Evolutionary conservation across 768 basidiomycete species (phyloP), one percentile per base, ranked within the genome.

Genomic region (Hortiboletus flavorubellus): DNA sequence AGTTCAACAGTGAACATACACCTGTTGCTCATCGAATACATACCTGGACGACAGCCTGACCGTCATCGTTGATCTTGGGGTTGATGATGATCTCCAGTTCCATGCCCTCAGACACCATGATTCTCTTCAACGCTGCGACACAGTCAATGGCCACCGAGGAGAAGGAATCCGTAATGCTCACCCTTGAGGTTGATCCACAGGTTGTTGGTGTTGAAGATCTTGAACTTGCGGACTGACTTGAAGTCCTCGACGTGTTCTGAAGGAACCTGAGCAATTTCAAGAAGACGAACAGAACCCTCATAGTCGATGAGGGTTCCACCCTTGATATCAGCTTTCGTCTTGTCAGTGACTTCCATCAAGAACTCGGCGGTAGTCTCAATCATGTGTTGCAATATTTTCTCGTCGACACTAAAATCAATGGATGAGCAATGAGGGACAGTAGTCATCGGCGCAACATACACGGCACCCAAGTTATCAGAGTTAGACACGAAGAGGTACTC

Each of bases 1-100:
- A 48, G 30, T 37, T 58, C 26, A 61, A 47, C 30, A 41, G 8
- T 10, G 31, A 41, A 35, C 7, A 11, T 23, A 21, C 10, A n/a
- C 15, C 6, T 23, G 10, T 37, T 18, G 16, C 14, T 29, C 39
- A 40, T 46, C 12, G 40, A 48, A 38, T n/a, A 60, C 64, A 21
- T 26, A 73, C 79, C 76, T 89, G 87, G 57, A 91, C 76, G 60
- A 91, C 83, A 34, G 86, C 75, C 61, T 82, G 78, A 12, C 89
- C 89, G 46, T 83, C 80, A 53, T 89, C 86, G 44, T 81, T 83
- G 54, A 74, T 73, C 76, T 89, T 86, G 61, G 79, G 79, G 72
- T 89, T 91, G 68, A 85, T 79, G 66, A 92, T 91, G 67, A 92
- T 89, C 63, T 92, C 90, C 55, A 92, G 78, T 60, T 86, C 84